Base-by-base conservation (phyloP, 2,329 filamentous ascomycete species). In the Alternaria postmessia region DNA sequence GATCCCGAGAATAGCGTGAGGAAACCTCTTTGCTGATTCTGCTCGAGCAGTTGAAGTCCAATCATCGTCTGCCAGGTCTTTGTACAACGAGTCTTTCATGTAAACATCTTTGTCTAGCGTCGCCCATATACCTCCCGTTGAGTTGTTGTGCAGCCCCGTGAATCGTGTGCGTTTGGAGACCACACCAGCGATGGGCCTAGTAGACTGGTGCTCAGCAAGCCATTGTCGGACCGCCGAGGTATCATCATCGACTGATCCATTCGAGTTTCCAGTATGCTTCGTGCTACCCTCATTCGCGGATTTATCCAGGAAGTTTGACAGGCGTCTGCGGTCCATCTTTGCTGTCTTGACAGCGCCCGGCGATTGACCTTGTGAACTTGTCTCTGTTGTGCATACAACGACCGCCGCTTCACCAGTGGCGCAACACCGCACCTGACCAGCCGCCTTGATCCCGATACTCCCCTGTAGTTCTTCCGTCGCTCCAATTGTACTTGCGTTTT, bases 1-100 rank as follows among this genome's bases (percentile, higher is more conserved):
- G 30, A 87, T 75, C 46, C 83, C 79, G 1, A 87, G 75, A 16
- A 86, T 78, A 28, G 83, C 83, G 69, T 85, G 81, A 5, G 84
- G 84, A 63, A 87, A 86, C 6, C 51, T 51, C 6, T 56, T 52
- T 11, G 44, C 49, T 3, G 72, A 67, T 20, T 68, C 66, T 39
- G 61, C 66, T 28, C 67, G 68, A 34, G 68, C 66, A 34, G 71
- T 66, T 22, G 63, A 59, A 5, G 71, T 42, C 76, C 78, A 76
- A 5, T 79, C 75, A 9, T 74, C 73, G 16, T 68, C 69, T 14
- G 46, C 57, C 36, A 79, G 53, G 24, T 78, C 66, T 18, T 71
- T 64, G 26, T 68, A 54, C 5, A 75, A 36, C 30, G 72, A 65
- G 7, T 69, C 65, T 47, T 79, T 79, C 68, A 84, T 81, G 20